Evolutionary conservation across 805 yeast species (phyloP).

Genomic region (Wickerhamiella sorbophila): DNA sequence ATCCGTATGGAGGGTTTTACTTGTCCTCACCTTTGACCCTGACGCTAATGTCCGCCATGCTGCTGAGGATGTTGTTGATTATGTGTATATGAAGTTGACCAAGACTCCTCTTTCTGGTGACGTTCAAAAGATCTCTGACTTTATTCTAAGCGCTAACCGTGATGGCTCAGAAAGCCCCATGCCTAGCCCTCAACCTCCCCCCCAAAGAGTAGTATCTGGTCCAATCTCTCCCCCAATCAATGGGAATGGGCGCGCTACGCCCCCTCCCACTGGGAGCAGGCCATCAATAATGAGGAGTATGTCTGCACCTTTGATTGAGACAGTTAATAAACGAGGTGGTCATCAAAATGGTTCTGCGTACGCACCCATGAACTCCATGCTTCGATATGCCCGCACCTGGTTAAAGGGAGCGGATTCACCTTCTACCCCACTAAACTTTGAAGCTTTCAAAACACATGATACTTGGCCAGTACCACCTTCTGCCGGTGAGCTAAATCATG

Average conservation of each 20-base stretch:
- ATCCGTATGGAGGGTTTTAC: constrained; percentile 74
- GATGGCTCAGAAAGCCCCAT: background rate
- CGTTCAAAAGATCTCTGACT: constrained; percentile 32
- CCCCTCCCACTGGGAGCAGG: background rate
- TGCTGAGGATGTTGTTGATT: constrained; percentile 66
- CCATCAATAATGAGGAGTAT: background rate
- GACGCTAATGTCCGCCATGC: constrained; percentile 60
- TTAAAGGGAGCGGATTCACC: background rate
- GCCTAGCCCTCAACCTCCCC: background rate
- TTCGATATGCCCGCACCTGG: background rate
- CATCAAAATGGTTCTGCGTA: background rate
- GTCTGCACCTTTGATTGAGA: background rate
- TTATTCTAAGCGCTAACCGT: background rate
- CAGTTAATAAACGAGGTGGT: background rate
- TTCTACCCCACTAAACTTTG: background rate
- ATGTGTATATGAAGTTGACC: constrained; percentile 46
- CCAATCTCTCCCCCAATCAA: background rate
- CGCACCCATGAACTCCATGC: background rate
- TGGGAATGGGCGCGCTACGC: background rate
- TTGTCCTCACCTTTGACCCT: constrained; percentile 77
- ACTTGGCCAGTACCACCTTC: background rate
- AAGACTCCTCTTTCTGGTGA: constrained; percentile 52
- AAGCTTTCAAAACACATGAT: background rate
- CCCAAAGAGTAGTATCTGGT: background rate
- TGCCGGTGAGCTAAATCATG: background rate